Evolutionary conservation across 768 basidiomycete species (phyloP).

Genomic region (Pleurotus tuber-regium): DNA sequence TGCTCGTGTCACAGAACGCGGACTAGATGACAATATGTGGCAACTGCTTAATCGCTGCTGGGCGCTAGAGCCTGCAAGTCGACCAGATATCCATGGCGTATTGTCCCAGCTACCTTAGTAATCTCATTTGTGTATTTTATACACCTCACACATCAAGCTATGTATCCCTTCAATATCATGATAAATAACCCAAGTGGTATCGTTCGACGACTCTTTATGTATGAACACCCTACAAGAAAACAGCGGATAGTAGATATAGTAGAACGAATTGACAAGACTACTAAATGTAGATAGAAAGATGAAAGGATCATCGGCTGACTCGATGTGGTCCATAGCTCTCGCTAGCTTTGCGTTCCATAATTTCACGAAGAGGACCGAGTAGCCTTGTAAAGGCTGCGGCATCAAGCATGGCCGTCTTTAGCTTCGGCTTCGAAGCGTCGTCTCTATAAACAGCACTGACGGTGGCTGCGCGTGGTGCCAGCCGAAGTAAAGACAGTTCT

Average conservation of each 20-base stretch:
- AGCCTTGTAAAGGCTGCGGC: constrained; percentile 92
- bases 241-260: constrained; percentile 18
- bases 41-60: constrained; percentile 15
- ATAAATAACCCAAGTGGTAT: constrained; percentile 5
- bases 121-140: not conserved
- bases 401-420: constrained; percentile 93
- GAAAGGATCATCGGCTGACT: constrained; percentile 5
- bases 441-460: constrained; percentile 72
- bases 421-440: constrained; percentile 52
- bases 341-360: constrained; percentile 89
- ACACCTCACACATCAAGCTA: not conserved
- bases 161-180: not conserved
- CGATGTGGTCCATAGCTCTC: constrained; percentile 53
- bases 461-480: constrained; percentile 93
- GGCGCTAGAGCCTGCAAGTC: constrained; percentile 5
- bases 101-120: not conserved
- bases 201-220: not conserved
- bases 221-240: constrained; percentile 12
- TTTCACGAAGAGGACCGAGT: constrained; percentile 87
- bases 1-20: constrained; percentile 11
- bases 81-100: constrained; percentile 16
- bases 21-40: constrained; percentile 19
- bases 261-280: constrained; percentile 28
- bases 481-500: constrained; percentile 90
- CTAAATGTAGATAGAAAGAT: not conserved